Conservation (phyloP, 2,329 filamentous ascomycete genomes). For the Thelonectria blattea region DNA sequence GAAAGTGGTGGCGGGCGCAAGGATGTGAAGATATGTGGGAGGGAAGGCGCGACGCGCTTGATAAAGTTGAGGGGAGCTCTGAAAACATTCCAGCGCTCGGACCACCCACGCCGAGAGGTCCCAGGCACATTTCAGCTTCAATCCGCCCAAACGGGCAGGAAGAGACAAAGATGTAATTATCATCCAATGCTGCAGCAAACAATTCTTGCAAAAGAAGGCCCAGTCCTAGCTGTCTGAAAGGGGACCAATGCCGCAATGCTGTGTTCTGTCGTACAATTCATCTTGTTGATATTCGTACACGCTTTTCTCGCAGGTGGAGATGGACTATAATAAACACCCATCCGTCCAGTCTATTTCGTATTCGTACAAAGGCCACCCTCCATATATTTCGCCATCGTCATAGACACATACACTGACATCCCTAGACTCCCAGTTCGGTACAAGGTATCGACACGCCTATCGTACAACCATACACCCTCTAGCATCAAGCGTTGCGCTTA, state of each 20-base stretch:
- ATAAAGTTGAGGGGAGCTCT: no score
- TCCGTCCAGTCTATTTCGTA: neutral
- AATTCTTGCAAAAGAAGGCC: no score
- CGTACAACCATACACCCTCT: constrained; percentile 27
- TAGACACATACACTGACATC: neutral
- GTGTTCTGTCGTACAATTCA: neutral
- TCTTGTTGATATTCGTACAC: neutral
- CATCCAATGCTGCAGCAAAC: no score
- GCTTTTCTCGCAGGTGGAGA: constrained; percentile 17
- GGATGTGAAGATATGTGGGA: no score
- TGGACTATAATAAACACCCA: constrained; percentile 23
- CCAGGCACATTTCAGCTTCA: no score
- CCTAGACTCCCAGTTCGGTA: constrained; percentile 22
- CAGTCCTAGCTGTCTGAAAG: neutral
- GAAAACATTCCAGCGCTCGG: no score
- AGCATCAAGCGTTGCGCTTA: constrained; percentile 45
- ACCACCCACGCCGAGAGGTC: no score
- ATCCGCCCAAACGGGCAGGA: no score
- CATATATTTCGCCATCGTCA: neutral
- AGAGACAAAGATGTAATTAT: neutral
- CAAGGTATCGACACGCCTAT: constrained; percentile 25
- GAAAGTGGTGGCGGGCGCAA: no score
- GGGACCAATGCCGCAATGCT: neutral
- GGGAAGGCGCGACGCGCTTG: no score
- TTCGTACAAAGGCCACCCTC: constrained; percentile 12